These are phyloP conservation scores for Iris macrosiphon DNA, from an alignment of 106 monocot genomes.

Conservation along the genomic window DNA sequence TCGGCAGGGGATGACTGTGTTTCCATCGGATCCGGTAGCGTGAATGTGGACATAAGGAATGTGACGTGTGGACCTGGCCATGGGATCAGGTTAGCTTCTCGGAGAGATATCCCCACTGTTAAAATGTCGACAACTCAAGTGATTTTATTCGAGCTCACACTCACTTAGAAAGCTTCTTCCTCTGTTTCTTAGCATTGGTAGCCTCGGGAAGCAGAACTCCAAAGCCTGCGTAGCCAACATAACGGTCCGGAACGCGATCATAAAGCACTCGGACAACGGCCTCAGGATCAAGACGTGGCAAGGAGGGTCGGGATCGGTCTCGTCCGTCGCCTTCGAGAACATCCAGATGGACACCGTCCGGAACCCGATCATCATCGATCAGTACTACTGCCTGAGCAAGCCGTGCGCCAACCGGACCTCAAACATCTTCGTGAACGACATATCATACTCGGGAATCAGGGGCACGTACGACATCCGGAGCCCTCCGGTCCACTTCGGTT, in stretches of 20 bases:
- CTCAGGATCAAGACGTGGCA: constrained; percentile 99
- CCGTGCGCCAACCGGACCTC: constrained; percentile 54
- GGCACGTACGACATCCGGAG: constrained; percentile 72
- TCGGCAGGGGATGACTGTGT: constrained; percentile 84
- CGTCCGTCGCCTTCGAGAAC: constrained; percentile 52
- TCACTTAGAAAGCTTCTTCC: too few species aligned
- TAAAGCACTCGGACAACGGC: constrained; percentile 82
- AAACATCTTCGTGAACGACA: constrained; percentile 47
- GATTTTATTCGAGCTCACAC: too few species aligned
- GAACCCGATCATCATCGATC: constrained; percentile 95
- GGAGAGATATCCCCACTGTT: too few species aligned
- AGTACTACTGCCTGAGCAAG: constrained; percentile 79
- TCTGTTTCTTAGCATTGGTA: constrained; percentile 76
- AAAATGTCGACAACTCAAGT: too few species aligned
- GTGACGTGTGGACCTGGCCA: constrained; percentile 81
- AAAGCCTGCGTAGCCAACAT: constrained; percentile 78
- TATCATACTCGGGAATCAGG: constrained; percentile 57
- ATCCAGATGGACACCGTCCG: constrained; percentile 80
- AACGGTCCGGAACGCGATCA: constrained; percentile 58
- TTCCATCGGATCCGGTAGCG: constrained; percentile 72
- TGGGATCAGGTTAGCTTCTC: constrained; percentile 81
- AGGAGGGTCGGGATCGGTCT: constrained; percentile 80
- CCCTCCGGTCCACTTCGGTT: constrained; percentile 78
- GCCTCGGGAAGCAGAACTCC: constrained; percentile 64
- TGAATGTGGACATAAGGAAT: constrained; percentile 64